Conservation (phyloP, 2,329 filamentous ascomycete genomes). For the Colletotrichum higginsianum region DNA sequence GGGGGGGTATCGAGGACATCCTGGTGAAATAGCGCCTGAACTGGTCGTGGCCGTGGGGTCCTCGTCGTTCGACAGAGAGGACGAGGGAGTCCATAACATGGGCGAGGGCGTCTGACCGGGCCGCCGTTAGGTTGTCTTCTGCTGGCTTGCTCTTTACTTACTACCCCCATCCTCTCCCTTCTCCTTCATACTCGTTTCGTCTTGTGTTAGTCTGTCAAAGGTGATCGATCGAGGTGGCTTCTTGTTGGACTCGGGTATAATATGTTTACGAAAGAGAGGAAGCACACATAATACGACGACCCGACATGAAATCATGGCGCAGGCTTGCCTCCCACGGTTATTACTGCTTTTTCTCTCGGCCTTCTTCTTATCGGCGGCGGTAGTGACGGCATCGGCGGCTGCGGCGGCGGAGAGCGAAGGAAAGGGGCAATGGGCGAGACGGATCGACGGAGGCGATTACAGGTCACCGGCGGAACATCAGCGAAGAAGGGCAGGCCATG, state of each 20-base stretch:
- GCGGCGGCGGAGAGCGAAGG: constrained; percentile 14
- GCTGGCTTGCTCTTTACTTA: constrained; percentile 13
- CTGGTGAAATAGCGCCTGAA: not conserved
- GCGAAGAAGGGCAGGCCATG: constrained; percentile 9
- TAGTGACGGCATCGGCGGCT: not conserved
- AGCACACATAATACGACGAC: constrained; percentile 28
- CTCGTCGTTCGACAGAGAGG: constrained; percentile 15
- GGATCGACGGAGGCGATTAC: constrained; percentile 12
- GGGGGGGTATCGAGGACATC: not conserved
- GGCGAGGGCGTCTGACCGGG: constrained; percentile 13
- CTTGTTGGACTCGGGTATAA: constrained; percentile 7
- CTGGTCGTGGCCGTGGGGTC: constrained; percentile 7
- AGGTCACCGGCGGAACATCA: constrained; percentile 24
- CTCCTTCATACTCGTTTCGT: constrained; percentile 11
- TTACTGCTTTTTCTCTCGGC: constrained; percentile 25
- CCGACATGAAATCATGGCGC: constrained; percentile 38
- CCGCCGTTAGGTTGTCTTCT: not conserved
- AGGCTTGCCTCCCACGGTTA: constrained; percentile 39
- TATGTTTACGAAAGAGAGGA: constrained; percentile 25
- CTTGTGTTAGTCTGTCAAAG: not conserved
- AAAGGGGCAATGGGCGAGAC: constrained; percentile 23
- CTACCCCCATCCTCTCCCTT: not conserved
- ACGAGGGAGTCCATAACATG: constrained; percentile 36
- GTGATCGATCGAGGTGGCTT: constrained; percentile 10
- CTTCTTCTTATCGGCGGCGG: constrained; percentile 11